A percentile compares a stretch with the other conserved stretches of the same genome.
Evolutionary conservation across 192 early-diverging fungal genomes (phyloP).

Genomic region (Geosiphon pyriformis): DNA sequence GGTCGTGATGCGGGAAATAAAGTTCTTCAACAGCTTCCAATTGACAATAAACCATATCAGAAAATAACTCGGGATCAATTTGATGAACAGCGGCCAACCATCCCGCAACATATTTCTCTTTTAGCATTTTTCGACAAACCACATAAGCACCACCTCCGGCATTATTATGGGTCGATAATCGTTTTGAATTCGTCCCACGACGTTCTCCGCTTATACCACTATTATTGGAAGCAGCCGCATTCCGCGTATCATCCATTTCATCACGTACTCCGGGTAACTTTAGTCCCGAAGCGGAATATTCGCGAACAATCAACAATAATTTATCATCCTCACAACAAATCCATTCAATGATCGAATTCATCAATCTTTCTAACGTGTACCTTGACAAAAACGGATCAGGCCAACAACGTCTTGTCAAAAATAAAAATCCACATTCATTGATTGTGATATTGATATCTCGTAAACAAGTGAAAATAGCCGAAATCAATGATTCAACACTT

Average conservation of each 20-base stretch:
- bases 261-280: conserved; percentile 32
- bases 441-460: conserved; percentile 43
- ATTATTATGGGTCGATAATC: neutral
- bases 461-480: conserved; percentile 45
- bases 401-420: conserved; percentile 48
- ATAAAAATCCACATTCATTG: conserved; percentile 50
- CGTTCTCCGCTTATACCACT: neutral
- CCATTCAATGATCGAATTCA: conserved; percentile 46
- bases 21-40: conserved; percentile 39
- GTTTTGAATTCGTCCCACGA: neutral
- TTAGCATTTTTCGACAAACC: conserved; percentile 37
- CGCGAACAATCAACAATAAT: conserved; percentile 40
- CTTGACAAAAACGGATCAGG: conserved; percentile 54
- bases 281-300: conserved; percentile 36
- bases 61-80: conserved; percentile 34
- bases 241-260: conserved; percentile 26
- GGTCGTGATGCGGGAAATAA: too few relatives aligned
- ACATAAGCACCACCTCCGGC: conserved; percentile 40
- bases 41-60: conserved; percentile 35
- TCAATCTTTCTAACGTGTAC: conserved; percentile 43
- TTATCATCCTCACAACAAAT: conserved; percentile 47
- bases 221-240: neutral
- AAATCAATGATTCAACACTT: conserved; percentile 47
- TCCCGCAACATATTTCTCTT: conserved; percentile 41
- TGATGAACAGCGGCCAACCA: conserved; percentile 46